Percentiles rank a stretch among this genome's conserved stretches.
Evolutionary conservation across 75 land plant species (phyloP).

Genomic region (Adiantum capillusveneris): DNA sequence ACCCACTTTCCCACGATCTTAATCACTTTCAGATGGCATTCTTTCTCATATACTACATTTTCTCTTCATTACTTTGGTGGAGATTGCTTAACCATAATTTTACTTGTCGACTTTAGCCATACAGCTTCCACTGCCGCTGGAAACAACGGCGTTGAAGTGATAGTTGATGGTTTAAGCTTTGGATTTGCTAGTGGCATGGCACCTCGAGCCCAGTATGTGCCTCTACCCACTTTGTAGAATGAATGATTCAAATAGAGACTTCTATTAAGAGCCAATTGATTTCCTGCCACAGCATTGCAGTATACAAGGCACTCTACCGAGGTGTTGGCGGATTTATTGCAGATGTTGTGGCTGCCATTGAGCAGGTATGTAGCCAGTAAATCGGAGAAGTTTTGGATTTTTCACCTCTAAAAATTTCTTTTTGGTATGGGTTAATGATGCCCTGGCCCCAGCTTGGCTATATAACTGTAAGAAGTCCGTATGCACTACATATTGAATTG

Average conservation of each 20-base stretch:
- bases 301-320: constrained; percentile 81
- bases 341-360: constrained; percentile 69
- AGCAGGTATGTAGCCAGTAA: constrained; percentile 29
- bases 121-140: constrained; percentile 62
- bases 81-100: no score
- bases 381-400: no score
- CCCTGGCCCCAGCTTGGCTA: no score
- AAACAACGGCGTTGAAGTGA: constrained; percentile 15
- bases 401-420: no score
- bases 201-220: constrained; percentile 15
- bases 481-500: neutral
- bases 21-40: no score
- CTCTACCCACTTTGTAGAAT: constrained; percentile 1
- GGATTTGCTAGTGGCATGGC: constrained; percentile 28
- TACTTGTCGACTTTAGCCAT: no score
- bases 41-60: no score
- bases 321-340: constrained; percentile 82
- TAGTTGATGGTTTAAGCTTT: constrained; percentile 11
- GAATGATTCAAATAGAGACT: neutral
- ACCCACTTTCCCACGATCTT: no score
- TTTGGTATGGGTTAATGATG: no score
- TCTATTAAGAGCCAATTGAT: neutral
- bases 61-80: no score
- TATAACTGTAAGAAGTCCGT: neutral
- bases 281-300: constrained; percentile 53